Percentiles rank a stretch among this genome's conserved stretches.
Conservation (phyloP, 192 early-diverging fungal species). For the Hyaloraphidium curvatum region DNA sequence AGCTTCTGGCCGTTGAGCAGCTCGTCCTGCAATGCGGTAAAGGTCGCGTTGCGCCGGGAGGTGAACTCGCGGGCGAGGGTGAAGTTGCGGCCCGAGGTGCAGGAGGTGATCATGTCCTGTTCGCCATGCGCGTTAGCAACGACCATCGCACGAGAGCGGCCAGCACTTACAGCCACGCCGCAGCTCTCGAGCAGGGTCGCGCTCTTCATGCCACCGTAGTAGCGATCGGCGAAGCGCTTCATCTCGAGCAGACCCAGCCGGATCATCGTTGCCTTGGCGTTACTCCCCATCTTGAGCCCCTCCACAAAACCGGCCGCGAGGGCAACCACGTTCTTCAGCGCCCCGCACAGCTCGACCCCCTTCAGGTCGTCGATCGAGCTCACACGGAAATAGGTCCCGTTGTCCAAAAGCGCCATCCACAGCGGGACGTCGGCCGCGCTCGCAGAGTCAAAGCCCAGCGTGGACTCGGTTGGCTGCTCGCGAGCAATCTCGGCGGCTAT, state of each 20-base stretch:
- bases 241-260: slow-evolving; percentile 90
- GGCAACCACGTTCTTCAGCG: slow-evolving; percentile 96
- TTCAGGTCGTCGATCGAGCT: slow-evolving; percentile 61
- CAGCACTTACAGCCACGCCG: slow-evolving; percentile 90
- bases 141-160: no score
- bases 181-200: slow-evolving; percentile 95
- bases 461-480: slow-evolving; percentile 90
- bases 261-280: slow-evolving; percentile 96
- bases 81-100: no score
- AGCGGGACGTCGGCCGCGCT: slow-evolving; percentile 44
- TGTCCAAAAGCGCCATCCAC: slow-evolving; percentile 68
- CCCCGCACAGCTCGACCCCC: slow-evolving; percentile 93
- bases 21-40: slow-evolving; percentile 77
- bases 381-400: slow-evolving; percentile 75
- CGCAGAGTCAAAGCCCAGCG: slow-evolving; percentile 41
- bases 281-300: slow-evolving; percentile 80
- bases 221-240: slow-evolving; percentile 73
- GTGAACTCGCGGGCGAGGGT: no score
- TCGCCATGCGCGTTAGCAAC: no score
- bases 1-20: slow-evolving; percentile 93
- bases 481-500: slow-evolving; percentile 89
- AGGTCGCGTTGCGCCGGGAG: no score
- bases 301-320: slow-evolving; percentile 90
- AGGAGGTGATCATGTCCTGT: no score
- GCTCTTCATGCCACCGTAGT: slow-evolving; percentile 60